Evolutionary conservation across 495 filamentous ascomycete genomes (phyloP).

Genomic region (Chaetomium cochliodes): DNA sequence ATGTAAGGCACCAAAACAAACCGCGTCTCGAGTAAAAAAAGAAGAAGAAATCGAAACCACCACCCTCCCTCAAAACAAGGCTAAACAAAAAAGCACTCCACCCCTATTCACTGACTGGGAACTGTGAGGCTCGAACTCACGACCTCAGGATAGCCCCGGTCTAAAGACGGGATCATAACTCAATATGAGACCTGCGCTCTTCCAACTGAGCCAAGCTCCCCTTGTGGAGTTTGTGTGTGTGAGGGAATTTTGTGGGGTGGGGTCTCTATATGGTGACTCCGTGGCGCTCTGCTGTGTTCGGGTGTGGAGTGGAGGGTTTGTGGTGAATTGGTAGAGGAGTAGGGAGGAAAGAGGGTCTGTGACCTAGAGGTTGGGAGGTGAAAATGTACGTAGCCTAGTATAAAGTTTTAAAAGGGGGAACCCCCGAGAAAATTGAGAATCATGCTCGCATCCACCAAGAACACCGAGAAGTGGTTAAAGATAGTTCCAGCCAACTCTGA

Average conservation of each 20-base stretch:
- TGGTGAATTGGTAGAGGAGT: too few species aligned
- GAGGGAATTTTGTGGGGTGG: neutral
- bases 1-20: too few species aligned
- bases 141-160: slow-evolving; percentile 27
- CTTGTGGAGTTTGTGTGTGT: slow-evolving; percentile 10
- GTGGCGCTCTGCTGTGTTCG: neutral
- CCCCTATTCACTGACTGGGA: slow-evolving; percentile 2
- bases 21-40: too few species aligned
- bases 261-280: neutral
- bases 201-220: slow-evolving; percentile 30
- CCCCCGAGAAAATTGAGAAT: too few species aligned
- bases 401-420: too few species aligned
- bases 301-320: neutral
- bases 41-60: too few species aligned
- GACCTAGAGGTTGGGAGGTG: too few species aligned
- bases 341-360: too few species aligned
- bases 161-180: slow-evolving; percentile 22
- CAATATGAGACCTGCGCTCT: slow-evolving; percentile 29
- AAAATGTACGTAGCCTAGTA: too few species aligned
- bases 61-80: too few species aligned
- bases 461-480: neutral
- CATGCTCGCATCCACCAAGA: too few species aligned
- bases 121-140: slow-evolving; percentile 29
- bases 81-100: slow-evolving; percentile 3
- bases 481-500: neutral